Base-by-base conservation (phyloP, 805 yeast genomes). In the Saccharomycopsis sp. region DNA sequence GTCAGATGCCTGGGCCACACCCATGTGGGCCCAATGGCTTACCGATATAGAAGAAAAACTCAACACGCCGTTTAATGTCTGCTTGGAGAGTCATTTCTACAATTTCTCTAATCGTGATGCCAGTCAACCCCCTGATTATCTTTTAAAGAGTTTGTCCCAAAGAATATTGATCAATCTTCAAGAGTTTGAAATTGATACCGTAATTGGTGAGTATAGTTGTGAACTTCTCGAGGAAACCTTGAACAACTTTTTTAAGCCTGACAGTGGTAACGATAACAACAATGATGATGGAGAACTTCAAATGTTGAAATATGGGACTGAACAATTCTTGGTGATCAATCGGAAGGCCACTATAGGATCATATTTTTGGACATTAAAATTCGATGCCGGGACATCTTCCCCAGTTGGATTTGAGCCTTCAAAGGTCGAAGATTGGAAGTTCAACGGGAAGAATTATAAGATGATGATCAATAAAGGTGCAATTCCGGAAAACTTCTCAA, bases 1-100 rank as follows among this genome's bases (percentile, higher is more conserved):
- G 38, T 88, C 96, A 1, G 98, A 92, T 69, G 96, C 96, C 2
- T 93, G 97, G 97, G 85, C 90, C 85, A 79, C 94, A 3, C 80
- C 80, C 63, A 87, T 81, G 67, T 88, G 90, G 88, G 84, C 78
- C 23, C 75, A 83, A 62, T 87, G 86, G 84, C 69, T 89, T 5
- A 78, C 77, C 54, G 67, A 72, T 42, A 76, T 78, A 47, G 71
- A 72, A 49, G 62, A 67, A n/a, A 66, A 70, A 1, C 70, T 71
- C 3, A 69, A 69, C 2, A 67, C 66, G 38, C 65, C 72, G 14
- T 63, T 82, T 2, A 91, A 90, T 1, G 78, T 89, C 5, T 81
- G 91, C 0, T 76, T 92, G 51, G 98, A 93, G 70, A 76, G 86
- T 15, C 98, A 93, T 67, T 79, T 87, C 15, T 92, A 92, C 72